Conservation (phyloP, 2,329 filamentous ascomycete species). For the Herpotrichia juniperi region DNA sequence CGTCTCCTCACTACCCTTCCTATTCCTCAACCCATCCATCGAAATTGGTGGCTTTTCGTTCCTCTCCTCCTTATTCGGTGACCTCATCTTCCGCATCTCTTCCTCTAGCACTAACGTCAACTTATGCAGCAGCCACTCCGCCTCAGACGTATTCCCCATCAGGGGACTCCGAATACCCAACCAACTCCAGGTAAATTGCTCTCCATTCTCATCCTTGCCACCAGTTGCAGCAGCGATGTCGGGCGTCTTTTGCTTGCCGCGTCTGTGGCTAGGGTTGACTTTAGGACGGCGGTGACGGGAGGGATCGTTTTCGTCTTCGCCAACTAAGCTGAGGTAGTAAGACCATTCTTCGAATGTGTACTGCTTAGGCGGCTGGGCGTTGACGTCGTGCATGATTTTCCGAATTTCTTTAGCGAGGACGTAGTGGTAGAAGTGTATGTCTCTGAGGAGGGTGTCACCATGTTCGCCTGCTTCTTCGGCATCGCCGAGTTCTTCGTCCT, state of each 20-base stretch:
- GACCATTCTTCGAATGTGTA: slow-evolving; percentile 49
- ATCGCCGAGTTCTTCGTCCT: slow-evolving; percentile 49
- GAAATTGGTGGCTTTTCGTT: slow-evolving; percentile 40
- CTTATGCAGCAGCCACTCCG: slow-evolving; percentile 74
- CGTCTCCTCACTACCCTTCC: background rate
- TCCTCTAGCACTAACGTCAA: slow-evolving; percentile 62
- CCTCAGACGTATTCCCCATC: slow-evolving; percentile 71
- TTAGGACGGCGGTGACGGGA: slow-evolving; percentile 42
- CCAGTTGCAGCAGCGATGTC: slow-evolving; percentile 40
- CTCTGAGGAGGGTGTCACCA: slow-evolving; percentile 52
- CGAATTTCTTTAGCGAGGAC: slow-evolving; percentile 53
- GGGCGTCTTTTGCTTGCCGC: slow-evolving; percentile 22
- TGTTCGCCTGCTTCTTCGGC: slow-evolving; percentile 49
- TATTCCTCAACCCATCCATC: slow-evolving; percentile 29
- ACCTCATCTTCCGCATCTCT: slow-evolving; percentile 41
- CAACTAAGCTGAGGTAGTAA: slow-evolving; percentile 45
- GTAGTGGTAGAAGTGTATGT: slow-evolving; percentile 59
- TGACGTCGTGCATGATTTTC: slow-evolving; percentile 50
- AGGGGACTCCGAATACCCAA: slow-evolving; percentile 71
- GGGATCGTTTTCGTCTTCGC: slow-evolving; percentile 48
- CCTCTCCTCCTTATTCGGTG: slow-evolving; percentile 15
- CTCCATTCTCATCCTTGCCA: slow-evolving; percentile 19
- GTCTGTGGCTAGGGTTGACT: slow-evolving; percentile 20
- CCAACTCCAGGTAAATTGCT: slow-evolving; percentile 75
- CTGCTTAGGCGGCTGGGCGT: slow-evolving; percentile 45